Evolutionary conservation across 148 eudicot genomes (phyloP).

Genomic region (Chenopodium quinoa): DNA sequence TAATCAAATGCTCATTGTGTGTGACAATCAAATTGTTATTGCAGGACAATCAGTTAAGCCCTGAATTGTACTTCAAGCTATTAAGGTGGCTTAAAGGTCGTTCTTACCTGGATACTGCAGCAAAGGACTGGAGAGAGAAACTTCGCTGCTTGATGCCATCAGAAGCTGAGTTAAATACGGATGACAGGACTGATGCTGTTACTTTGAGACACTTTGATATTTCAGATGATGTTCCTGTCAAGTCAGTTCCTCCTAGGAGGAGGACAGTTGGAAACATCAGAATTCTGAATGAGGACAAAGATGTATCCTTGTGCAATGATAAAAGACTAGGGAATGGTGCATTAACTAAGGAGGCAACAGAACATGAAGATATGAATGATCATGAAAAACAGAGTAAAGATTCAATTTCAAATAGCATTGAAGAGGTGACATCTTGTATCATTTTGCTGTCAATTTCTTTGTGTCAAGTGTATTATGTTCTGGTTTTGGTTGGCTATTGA

Average conservation of each 20-base stretch:
- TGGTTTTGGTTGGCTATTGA: not conserved
- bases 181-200: conserved; percentile 43
- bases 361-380: conserved; percentile 28
- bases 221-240: conserved; percentile 65
- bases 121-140: conserved; percentile 49
- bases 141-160: conserved; percentile 40
- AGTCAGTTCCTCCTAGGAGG: conserved; percentile 70
- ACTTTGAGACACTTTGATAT: conserved; percentile 38
- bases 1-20: conserved; percentile 15
- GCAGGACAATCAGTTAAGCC: conserved; percentile 59
- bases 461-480: not conserved
- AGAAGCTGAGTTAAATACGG: conserved; percentile 40
- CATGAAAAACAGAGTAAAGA: conserved; percentile 32
- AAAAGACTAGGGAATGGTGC: conserved; percentile 33
- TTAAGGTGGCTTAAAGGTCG: conserved; percentile 62
- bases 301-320: conserved; percentile 33
- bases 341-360: conserved; percentile 24
- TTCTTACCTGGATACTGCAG: conserved; percentile 48
- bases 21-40: conserved; percentile 12
- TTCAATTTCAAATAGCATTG: conserved; percentile 32
- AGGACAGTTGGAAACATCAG: conserved; percentile 59
- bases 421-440: conserved; percentile 46
- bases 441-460: not conserved
- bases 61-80: conserved; percentile 55
- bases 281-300: conserved; percentile 51